Evolutionary conservation across 495 filamentous ascomycete genomes (phyloP), one percentile per base, ranked within the genome.

Genomic region (Xylaria scruposa): DNA sequence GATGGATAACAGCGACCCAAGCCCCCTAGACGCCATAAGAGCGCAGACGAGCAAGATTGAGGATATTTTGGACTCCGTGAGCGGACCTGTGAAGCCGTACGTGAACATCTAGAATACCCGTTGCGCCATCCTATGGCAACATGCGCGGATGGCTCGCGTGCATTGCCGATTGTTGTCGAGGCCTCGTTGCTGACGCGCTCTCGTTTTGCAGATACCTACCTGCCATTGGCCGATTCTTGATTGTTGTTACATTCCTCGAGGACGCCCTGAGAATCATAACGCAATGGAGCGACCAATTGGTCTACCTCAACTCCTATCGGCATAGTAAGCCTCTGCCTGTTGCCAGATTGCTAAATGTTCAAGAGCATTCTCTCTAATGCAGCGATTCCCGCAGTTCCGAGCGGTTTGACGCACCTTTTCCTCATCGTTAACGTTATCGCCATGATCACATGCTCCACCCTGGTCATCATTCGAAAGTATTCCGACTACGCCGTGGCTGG

Each of bases 11-110:
- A 84, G 82, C 74, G 93, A 96, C 76, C 91, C 93, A 38, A 95
- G 93, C 84, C 92, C 96, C 61, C 89, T 99, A 60, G 97, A 97
- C 81, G 87, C 92, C 56, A 95, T 99, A 75, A 89, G 96, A 63
- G 91, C 93, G 82, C 94, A 98, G 81, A 98, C 96, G 40, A 97
- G 91, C 89, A 98, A 97, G 87, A 97, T 99, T 74, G 96, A 99
- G 83, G 96, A 99, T 80, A 86, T 93, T 83, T 81, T 99, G 79
- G 96, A 99, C 80, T 94, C 91, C 15, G 60, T 95, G 75, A 90
- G 93, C 69, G 96, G 97, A 74, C 96, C 97, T 19, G 84, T 98
- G 73, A 98, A 97, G 85, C 96, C 97, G 95, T 98, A 90, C 77
- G 95, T 94, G 56, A 36, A 38, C 62, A 72, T 59, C 61, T 40